Conservation (phyloP, 2,329 filamentous ascomycete species). For the Chrysoporthe puriensis region DNA sequence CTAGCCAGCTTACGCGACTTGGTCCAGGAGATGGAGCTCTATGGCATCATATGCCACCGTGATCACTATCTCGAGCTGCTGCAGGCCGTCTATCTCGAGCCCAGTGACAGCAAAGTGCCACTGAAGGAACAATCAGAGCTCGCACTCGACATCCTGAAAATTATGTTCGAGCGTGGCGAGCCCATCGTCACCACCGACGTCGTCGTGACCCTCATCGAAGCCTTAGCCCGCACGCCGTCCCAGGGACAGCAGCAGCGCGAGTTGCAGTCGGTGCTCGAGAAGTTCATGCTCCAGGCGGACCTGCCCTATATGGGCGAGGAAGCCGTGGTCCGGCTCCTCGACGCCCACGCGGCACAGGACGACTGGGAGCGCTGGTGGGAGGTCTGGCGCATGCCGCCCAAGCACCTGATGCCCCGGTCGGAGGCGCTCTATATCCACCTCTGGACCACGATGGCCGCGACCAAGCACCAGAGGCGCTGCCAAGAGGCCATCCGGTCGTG, state of each 20-base stretch:
- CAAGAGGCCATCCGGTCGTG: constrained; percentile 54
- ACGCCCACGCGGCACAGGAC: constrained; percentile 48
- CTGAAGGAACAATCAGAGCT: constrained; percentile 41
- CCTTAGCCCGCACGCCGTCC: constrained; percentile 39
- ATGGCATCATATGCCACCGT: constrained; percentile 42
- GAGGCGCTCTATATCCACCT: constrained; percentile 58
- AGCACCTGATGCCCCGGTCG: constrained; percentile 52
- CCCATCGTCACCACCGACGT: constrained; percentile 49
- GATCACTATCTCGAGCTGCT: constrained; percentile 44
- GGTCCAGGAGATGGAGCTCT: constrained; percentile 45
- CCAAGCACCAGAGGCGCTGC: constrained; percentile 48
- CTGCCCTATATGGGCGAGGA: constrained; percentile 43
- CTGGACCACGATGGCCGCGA: constrained; percentile 52
- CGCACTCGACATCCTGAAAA: constrained; percentile 48
- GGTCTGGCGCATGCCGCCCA: constrained; percentile 59
- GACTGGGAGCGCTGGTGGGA: constrained; percentile 65
- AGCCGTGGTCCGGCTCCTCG: constrained; percentile 47
- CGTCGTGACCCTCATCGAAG: constrained; percentile 53
- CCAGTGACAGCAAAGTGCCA: constrained; percentile 29
- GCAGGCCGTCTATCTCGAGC: constrained; percentile 40
- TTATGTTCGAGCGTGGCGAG: constrained; percentile 51
- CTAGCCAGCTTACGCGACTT: constrained; percentile 33
- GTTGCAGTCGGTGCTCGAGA: constrained; percentile 50
- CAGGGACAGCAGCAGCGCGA: constrained; percentile 40
- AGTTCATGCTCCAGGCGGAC: constrained; percentile 44